Evolutionary conservation across 2,329 filamentous ascomycete species (phyloP).

Genomic region (Metarhizium sp.): DNA sequence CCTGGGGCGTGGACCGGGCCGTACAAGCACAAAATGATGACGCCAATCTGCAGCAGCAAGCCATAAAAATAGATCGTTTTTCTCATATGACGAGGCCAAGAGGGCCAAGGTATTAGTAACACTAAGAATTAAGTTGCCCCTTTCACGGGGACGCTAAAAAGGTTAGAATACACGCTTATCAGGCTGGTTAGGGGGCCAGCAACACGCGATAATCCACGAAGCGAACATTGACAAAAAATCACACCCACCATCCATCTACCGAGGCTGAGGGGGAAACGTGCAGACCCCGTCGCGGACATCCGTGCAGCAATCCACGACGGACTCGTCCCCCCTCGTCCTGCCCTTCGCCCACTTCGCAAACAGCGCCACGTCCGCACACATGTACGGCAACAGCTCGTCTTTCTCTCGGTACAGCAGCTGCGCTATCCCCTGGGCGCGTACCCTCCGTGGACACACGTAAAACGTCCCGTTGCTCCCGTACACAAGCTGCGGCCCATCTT

Average conservation of each 20-base stretch:
- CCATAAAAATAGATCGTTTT: too few relatives aligned
- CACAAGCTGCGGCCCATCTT: slow-evolving; percentile 3
- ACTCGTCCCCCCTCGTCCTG: not conserved
- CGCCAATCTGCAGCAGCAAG: too few relatives aligned
- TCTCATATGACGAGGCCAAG: too few relatives aligned
- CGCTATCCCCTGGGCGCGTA: not conserved
- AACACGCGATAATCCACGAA: too few relatives aligned
- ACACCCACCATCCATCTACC: not conserved
- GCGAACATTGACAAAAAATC: not conserved
- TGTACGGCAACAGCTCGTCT: slow-evolving; percentile 1
- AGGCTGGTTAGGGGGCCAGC: too few relatives aligned
- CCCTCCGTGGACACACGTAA: slow-evolving; percentile 2
- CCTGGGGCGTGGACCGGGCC: too few relatives aligned
- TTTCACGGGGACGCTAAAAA: too few relatives aligned
- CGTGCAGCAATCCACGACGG: not conserved
- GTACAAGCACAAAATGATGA: too few relatives aligned
- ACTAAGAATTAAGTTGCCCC: too few relatives aligned
- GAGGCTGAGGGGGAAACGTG: not conserved
- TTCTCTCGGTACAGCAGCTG: not conserved
- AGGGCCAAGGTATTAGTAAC: too few relatives aligned
- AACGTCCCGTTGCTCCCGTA: not conserved
- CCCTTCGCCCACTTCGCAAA: slow-evolving; percentile 2
- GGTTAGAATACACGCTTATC: too few relatives aligned
- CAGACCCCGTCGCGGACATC: slow-evolving; percentile 3
- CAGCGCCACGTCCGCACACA: slow-evolving; percentile 3